These are phyloP conservation scores for Entophlyctis helioformis DNA, from an alignment of 192 early-diverging fungal genomes.

Conservation along the genomic window DNA sequence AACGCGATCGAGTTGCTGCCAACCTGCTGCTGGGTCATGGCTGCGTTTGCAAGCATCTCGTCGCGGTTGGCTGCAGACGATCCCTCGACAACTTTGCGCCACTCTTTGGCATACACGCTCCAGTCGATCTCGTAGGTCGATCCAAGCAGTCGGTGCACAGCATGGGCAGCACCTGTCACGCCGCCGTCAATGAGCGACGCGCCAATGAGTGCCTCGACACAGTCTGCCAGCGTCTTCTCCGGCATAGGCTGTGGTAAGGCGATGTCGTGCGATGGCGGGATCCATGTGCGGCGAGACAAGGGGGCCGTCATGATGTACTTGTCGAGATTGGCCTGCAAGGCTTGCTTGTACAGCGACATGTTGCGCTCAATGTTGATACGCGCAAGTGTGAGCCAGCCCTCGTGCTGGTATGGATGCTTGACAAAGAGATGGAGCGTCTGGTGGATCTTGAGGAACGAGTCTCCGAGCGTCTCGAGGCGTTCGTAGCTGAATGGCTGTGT, in stretches of 20 bases:
- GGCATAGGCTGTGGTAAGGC: constrained; percentile 31
- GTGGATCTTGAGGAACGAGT: constrained; percentile 76
- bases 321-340: background rate
- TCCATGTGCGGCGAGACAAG: constrained; percentile 3
- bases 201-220: constrained; percentile 73
- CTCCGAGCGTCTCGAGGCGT: constrained; percentile 79
- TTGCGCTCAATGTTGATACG: background rate
- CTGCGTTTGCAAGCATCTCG: background rate
- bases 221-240: constrained; percentile 76
- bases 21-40: background rate
- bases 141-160: constrained; percentile 16
- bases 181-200: constrained; percentile 52
- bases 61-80: background rate
- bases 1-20: background rate
- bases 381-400: constrained; percentile 4
- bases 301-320: background rate
- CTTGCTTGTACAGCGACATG: background rate
- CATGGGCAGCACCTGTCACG: constrained; percentile 13
- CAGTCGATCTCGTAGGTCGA: constrained; percentile 8
- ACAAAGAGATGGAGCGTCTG: constrained; percentile 66
- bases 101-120: constrained; percentile 8
- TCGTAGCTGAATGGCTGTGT: constrained; percentile 66
- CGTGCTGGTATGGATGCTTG: constrained; percentile 39
- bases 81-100: background rate
- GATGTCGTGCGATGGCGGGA: constrained; percentile 2